Evolutionary conservation across 2,329 filamentous ascomycete genomes (phyloP), one percentile per base, ranked within the genome.

Genomic region (Ampelomyces quisqualis): DNA sequence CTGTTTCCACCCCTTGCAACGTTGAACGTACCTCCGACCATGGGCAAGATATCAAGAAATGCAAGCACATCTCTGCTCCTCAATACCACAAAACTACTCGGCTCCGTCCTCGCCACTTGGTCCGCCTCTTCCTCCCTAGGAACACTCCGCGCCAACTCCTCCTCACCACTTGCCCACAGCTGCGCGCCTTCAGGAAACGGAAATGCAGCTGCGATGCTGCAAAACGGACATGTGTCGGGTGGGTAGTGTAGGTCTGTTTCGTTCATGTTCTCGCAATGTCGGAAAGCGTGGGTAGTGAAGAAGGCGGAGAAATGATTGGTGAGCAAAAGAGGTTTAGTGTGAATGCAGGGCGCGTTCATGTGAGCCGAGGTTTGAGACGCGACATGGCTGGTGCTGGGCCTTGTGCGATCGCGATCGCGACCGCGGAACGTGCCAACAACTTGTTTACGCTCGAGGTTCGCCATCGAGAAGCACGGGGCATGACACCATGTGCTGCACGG

Each of bases 21-120:
- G 7, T 13, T 10, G 4, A 14, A 56, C 53, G 38, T 27, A 58
- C 90, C 90, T 1, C 76, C 76, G 0, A 87, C 86, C 36, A 97
- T 80, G 1, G 93, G 93, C 74, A 94, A 80, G 60, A 96, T 95
- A 71, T 97, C 91, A 56, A 97, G 78, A 70, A 97, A 97, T 28
- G 90, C 90, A 49, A 97, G 72, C 19, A 93, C 81, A 47, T 82
- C 68, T 1, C 82, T 82, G 1, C 88, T 93, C 2, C 87, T 88
- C 43, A 96, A 79, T 21, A 96, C 79, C 20, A 96, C 62, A 57
- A 79, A 73, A 37, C 66, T 70, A 49, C 68, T 67, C 53, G 70
- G 60, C 58, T 55, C 41, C 47, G 70, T 60, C 50, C 57, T 57
- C 35, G 58, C 49, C 27, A 62, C 47, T 11, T 59, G 13, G 7